These are phyloP conservation scores for Lepidium didymum DNA, from an alignment of 345 rosid species.

Conservation along the genomic window DNA sequence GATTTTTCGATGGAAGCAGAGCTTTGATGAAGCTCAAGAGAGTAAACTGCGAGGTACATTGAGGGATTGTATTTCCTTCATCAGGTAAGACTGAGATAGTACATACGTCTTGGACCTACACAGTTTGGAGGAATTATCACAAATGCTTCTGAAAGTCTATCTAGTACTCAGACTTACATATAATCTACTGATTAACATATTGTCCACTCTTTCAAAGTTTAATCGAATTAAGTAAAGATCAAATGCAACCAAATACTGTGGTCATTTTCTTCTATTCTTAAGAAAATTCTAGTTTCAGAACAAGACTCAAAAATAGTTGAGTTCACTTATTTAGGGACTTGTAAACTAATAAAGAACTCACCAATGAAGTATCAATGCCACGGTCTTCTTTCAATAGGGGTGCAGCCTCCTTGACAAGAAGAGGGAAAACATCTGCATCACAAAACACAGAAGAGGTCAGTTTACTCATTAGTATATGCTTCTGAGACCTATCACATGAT, in stretches of 20 bases:
- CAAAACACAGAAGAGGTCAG: neutral
- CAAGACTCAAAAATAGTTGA: neutral
- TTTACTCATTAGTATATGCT: neutral
- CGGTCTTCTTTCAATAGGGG: constrained; percentile 38
- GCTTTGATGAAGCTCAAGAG: constrained; percentile 62
- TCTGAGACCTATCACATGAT: neutral
- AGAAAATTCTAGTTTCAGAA: neutral
- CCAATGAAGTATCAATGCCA: constrained; percentile 36
- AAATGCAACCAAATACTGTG: neutral
- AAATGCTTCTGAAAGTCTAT: constrained; percentile 37
- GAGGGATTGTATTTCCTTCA: constrained; percentile 36
- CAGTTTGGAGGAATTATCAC: neutral
- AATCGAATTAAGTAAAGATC: neutral
- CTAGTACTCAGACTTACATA: constrained; percentile 11
- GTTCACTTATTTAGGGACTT: neutral
- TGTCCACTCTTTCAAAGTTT: neutral
- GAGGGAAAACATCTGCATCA: constrained; percentile 53
- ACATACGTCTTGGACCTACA: constrained; percentile 57
- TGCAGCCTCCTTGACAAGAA: constrained; percentile 43
- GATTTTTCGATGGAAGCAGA: constrained; percentile 48
- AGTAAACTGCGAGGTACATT: constrained; percentile 37
- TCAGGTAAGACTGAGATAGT: constrained; percentile 63
- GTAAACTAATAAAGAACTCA: constrained; percentile 20
- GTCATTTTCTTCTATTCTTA: neutral
- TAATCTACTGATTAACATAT: neutral